Percentiles rank a stretch among this genome's conserved stretches.
phyloP scores from a whole-genome alignment of 73 alveolate species.

The Stentor roeselii region DNA sequence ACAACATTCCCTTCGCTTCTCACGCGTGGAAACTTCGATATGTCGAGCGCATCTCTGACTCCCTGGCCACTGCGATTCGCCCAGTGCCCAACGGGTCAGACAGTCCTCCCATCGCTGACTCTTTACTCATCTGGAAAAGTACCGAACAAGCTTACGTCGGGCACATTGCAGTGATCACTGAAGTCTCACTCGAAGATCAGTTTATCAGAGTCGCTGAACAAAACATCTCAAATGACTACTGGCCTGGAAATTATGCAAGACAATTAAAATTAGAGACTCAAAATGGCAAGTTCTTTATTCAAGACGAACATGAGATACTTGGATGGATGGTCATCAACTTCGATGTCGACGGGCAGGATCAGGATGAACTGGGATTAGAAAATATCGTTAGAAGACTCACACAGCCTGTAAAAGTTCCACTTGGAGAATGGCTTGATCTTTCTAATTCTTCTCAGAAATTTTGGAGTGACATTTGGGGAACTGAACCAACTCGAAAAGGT shows the following conservation, averaged over 20 bases:
- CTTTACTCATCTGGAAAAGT: neutral
- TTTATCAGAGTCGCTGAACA: neutral
- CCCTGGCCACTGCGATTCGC: neutral
- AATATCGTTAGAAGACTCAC: neutral
- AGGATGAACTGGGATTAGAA: neutral
- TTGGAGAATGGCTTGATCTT: neutral
- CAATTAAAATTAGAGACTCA: neutral
- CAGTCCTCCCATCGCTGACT: neutral
- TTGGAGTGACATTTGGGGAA: neutral
- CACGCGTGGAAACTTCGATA: neutral
- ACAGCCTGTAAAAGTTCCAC: neutral
- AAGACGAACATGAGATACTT: neutral
- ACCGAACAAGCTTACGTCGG: neutral
- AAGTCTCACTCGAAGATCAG: neutral
- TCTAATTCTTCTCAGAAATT: neutral
- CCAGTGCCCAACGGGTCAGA: neutral
- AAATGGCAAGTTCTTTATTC: neutral
- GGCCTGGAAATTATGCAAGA: constrained; percentile 6
- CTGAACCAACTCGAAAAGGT: neutral
- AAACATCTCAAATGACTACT: neutral
- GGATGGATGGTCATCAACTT: constrained; percentile 6
- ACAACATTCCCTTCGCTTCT: neutral
- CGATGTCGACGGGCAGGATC: neutral
- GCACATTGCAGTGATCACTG: neutral
- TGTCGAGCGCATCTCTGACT: neutral